phyloP scores from a whole-genome alignment of 1,139 yeast species.

The Debaryomyces subglobosus region DNA sequence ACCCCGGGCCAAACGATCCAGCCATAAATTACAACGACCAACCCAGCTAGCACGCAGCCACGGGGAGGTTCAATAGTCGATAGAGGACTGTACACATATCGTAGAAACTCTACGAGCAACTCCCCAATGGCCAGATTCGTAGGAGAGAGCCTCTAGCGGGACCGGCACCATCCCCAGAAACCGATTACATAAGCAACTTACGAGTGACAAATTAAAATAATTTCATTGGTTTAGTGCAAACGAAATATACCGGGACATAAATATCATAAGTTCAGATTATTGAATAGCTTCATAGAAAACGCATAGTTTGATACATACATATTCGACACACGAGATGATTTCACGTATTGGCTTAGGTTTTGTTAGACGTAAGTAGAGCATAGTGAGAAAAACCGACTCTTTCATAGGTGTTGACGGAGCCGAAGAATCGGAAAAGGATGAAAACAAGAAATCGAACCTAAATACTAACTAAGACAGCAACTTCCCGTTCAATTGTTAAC shows the following conservation, averaged over 20 bases:
- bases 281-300: neutral
- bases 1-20: no score
- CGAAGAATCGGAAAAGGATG: neutral
- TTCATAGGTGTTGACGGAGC: neutral
- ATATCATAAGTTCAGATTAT: neutral
- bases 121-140: no score
- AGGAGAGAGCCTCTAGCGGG: no score
- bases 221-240: constrained; percentile 4
- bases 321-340: constrained; percentile 15
- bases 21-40: neutral
- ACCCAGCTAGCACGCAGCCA: neutral
- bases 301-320: neutral
- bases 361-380: constrained; percentile 19
- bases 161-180: neutral
- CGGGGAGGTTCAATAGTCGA: no score
- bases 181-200: neutral
- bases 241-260: constrained; percentile 5
- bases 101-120: no score
- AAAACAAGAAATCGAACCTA: neutral
- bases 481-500: constrained; percentile 15
- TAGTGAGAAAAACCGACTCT: neutral
- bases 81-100: no score
- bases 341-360: constrained; percentile 28
- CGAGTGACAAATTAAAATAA: constrained; percentile 5
- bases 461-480: constrained; percentile 10